Percentiles rank a stretch among this genome's conserved stretches.
Conservation (phyloP, 495 filamentous ascomycete species). For the Talaromyces thailandensis region DNA sequence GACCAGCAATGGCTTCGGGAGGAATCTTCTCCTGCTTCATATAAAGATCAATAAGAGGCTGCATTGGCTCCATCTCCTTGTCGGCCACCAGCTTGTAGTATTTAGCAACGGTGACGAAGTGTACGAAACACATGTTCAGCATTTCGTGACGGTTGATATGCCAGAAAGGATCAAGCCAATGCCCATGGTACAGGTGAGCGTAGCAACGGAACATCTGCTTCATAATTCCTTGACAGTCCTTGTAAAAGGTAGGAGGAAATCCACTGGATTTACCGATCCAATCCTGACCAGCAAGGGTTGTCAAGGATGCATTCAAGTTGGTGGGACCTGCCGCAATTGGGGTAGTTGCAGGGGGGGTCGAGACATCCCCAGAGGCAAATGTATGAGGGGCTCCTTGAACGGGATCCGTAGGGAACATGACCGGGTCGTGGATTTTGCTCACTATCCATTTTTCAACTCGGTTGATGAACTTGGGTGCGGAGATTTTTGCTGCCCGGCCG, state of each 20-base stretch:
- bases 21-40: slow-evolving; percentile 76
- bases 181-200: slow-evolving; percentile 79
- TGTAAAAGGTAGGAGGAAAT: slow-evolving; percentile 77
- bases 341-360: slow-evolving; percentile 42
- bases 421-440: slow-evolving; percentile 78
- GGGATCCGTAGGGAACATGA: slow-evolving; percentile 77
- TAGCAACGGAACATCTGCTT: slow-evolving; percentile 97
- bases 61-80: slow-evolving; percentile 87
- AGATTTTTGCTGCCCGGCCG: slow-evolving; percentile 51
- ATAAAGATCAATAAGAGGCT: slow-evolving; percentile 83
- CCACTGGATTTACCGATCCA: slow-evolving; percentile 85
- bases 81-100: slow-evolving; percentile 74
- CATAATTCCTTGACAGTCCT: slow-evolving; percentile 83
- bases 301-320: slow-evolving; percentile 31
- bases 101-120: slow-evolving; percentile 83
- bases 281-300: slow-evolving; percentile 42
- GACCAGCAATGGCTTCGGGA: slow-evolving; percentile 46
- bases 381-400: slow-evolving; percentile 45
- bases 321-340: slow-evolving; percentile 42
- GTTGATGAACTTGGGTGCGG: slow-evolving; percentile 78
- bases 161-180: slow-evolving; percentile 76
- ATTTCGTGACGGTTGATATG: slow-evolving; percentile 75
- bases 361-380: slow-evolving; percentile 51
- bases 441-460: slow-evolving; percentile 91
- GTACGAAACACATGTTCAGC: slow-evolving; percentile 91